A percentile compares a stretch with the other conserved stretches of the same genome.
These are phyloP conservation scores for Cutaneotrichosporon sp. DNA, from an alignment of 1,284 basidiomycete species.

Conservation along the genomic window DNA sequence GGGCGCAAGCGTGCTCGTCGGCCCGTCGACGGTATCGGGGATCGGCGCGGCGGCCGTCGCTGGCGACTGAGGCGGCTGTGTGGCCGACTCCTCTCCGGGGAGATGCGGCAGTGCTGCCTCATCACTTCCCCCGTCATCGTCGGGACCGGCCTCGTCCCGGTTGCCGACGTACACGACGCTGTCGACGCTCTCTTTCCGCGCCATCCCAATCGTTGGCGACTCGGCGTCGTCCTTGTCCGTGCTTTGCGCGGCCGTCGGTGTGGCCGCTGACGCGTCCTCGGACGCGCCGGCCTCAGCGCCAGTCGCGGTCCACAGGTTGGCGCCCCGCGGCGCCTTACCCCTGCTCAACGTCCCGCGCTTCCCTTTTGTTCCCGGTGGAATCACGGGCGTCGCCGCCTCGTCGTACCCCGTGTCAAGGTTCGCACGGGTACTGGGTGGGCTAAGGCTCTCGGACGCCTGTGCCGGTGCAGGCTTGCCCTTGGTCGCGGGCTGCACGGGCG, in stretches of 20 bases:
- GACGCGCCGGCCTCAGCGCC: constrained; percentile 6
- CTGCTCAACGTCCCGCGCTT: constrained; percentile 15
- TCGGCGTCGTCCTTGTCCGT: background rate
- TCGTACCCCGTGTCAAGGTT: constrained; percentile 5
- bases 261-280: background rate
- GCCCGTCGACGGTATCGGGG: background rate
- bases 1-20: too few relatives aligned
- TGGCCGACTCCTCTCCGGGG: too few relatives aligned
- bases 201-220: constrained; percentile 11
- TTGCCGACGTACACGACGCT: constrained; percentile 12
- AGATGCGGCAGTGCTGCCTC: too few relatives aligned
- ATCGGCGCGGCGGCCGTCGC: background rate
- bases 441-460: constrained; percentile 10
- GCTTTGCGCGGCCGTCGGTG: background rate
- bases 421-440: constrained; percentile 13
- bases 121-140: background rate
- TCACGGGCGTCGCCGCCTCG: background rate
- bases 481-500: constrained; percentile 14
- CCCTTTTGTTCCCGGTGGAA: background rate
- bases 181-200: constrained; percentile 17
- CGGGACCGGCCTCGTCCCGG: constrained; percentile 1
- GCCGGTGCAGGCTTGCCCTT: constrained; percentile 19
- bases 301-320: constrained; percentile 11
- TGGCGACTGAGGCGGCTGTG: too few relatives aligned
- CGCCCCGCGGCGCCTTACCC: constrained; percentile 17